These are phyloP conservation scores for Blastobotrys indianensis DNA, from an alignment of 1,139 yeast genomes.

Conservation along the genomic window DNA sequence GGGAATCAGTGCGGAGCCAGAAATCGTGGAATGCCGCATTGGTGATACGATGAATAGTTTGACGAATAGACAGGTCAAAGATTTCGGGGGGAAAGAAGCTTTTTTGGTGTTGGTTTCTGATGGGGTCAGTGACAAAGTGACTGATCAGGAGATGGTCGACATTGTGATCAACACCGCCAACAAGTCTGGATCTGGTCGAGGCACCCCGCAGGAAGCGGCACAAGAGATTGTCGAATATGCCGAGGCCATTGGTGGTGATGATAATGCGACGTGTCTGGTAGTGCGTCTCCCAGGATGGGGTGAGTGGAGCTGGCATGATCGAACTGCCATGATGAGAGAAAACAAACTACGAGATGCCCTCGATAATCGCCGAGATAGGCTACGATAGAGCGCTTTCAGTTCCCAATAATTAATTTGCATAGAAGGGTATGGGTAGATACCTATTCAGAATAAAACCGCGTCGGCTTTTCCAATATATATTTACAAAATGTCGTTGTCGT, in stretches of 20 bases:
- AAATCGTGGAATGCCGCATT: slow-evolving; percentile 58
- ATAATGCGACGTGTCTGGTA: slow-evolving; percentile 86
- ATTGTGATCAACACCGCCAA: slow-evolving; percentile 68
- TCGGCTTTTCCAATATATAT: not conserved
- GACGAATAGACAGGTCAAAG: slow-evolving; percentile 5
- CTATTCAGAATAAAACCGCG: not conserved
- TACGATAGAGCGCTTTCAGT: not conserved
- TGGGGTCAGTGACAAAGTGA: slow-evolving; percentile 73
- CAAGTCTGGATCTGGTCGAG: slow-evolving; percentile 58
- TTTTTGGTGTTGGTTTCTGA: slow-evolving; percentile 75
- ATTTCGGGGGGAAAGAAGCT: slow-evolving; percentile 62
- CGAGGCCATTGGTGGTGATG: slow-evolving; percentile 86
- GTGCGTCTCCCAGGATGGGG: slow-evolving; percentile 89
- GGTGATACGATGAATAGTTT: slow-evolving; percentile 40
- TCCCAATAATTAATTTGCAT: not conserved
- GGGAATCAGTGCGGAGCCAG: slow-evolving; percentile 93
- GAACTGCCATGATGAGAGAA: slow-evolving; percentile 78
- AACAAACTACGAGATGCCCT: slow-evolving; percentile 54
- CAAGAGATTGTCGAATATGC: slow-evolving; percentile 79
- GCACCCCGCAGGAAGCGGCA: slow-evolving; percentile 83
- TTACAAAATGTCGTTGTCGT: not conserved
- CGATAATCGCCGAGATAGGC: slow-evolving; percentile 20
- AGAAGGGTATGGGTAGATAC: too few relatives aligned
- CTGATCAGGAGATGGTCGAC: slow-evolving; percentile 91
- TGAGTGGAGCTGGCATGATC: slow-evolving; percentile 64